Conservation (phyloP, 129 eudicot species). For the Ambrosia artemisiifolia region DNA sequence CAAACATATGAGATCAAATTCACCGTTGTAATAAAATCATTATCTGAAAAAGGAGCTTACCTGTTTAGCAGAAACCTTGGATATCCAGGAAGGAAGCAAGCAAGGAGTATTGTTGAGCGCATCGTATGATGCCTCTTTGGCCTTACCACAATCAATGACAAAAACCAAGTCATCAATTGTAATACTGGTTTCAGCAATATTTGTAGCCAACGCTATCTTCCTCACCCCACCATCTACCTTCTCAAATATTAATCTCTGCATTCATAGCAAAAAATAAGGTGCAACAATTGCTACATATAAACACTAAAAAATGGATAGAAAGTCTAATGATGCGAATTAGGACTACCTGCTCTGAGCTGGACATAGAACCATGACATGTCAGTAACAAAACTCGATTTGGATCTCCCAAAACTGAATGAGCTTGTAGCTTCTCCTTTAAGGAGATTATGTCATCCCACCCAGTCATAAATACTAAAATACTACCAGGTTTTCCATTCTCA, state of each 20-base stretch:
- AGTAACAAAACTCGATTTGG: conserved; percentile 59
- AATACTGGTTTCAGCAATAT: conserved; percentile 94
- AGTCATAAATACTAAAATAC: conserved; percentile 79
- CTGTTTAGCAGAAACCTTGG: conserved; percentile 86
- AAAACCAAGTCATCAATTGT: conserved; percentile 86
- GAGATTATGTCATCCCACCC: conserved; percentile 94
- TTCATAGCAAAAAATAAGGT: conserved; percentile 10
- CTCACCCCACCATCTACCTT: conserved; percentile 67
- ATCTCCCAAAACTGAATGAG: conserved; percentile 68
- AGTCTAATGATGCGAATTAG: background rate
- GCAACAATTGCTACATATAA: background rate
- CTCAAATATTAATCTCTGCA: conserved; percentile 72
- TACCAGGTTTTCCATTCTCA: conserved; percentile 62
- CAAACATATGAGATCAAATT: background rate
- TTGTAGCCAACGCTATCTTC: conserved; percentile 81
- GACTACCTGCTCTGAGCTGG: conserved; percentile 79
- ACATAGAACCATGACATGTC: conserved; percentile 94
- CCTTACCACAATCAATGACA: conserved; percentile 93
- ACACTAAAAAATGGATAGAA: background rate
- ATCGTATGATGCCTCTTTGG: conserved; percentile 91
- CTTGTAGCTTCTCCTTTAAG: conserved; percentile 73
- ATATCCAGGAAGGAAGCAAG: conserved; percentile 87
- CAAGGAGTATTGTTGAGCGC: conserved; percentile 88
- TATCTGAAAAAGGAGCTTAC: conserved; percentile 34
- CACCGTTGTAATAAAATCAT: background rate